Base-by-base conservation (phyloP, 2,329 filamentous ascomycete genomes). In the Fusarium hostae region DNA sequence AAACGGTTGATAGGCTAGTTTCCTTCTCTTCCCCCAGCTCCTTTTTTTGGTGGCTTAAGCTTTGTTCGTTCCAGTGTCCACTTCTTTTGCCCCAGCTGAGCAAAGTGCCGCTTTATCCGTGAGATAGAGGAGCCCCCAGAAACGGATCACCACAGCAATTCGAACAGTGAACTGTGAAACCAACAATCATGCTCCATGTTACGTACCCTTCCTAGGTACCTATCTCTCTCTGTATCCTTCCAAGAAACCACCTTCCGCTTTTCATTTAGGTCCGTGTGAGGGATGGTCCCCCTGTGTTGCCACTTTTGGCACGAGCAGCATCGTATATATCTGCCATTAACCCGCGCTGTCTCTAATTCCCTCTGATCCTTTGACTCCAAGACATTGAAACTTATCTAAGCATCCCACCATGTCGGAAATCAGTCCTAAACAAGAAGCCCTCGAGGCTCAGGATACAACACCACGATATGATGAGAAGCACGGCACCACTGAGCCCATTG, bases 51-150 rank as follows among this genome's bases (percentile, higher is more conserved):
- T 58, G 44, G 68, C 37, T 48, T 39, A 13, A 52, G 32, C 32
- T 37, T 51, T 51, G 8, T 32, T 24, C 28, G 30, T 32, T 26
- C 24, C 9, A 45, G 66, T 72, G 30, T 24, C 59, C 59, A 64
- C 66, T 47, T 30, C 58, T 30, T 32, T 70, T 61, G 58, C 56
- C 60, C 68, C 56, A 68, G 68, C 63, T 69, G 66, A 66, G 47
- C n/a, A 66, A 59, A 35, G 57, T 72, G 70, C 70, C 70, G 70
- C 54, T 55, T 67, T 72, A 72, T 70, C 69, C 69, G 69, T 66
- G 26, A 59, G 24, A 70, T 44, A 51, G 65, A 63, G 24, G 52
- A 39, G 35, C 16, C 48, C 52, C 55, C 41, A 24, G 34, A 47
- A 43, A 47, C 32, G 52, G 45, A 57, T 47, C 64, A 51, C 54